A percentile compares a stretch with the other conserved stretches of the same genome.
phyloP scores from a whole-genome alignment of 2,329 filamentous ascomycete species.

The Coleophoma eucalyptorum region DNA sequence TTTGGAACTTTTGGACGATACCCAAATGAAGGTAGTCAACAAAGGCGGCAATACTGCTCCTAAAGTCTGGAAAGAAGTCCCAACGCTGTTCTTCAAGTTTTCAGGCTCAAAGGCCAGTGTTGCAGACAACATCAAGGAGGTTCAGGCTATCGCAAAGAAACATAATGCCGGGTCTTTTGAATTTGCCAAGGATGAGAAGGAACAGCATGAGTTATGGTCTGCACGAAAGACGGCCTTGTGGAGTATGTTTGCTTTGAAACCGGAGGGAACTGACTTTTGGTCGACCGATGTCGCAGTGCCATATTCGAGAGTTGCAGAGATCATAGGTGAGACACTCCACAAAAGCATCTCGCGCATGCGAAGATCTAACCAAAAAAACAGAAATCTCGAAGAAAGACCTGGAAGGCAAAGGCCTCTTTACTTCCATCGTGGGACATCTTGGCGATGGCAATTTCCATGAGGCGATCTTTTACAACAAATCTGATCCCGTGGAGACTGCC shows the following conservation, averaged over 20 bases:
- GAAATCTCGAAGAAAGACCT: slow-evolving; percentile 81
- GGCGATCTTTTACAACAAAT: slow-evolving; percentile 82
- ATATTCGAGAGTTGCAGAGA: slow-evolving; percentile 67
- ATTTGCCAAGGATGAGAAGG: slow-evolving; percentile 66
- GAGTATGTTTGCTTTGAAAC: slow-evolving; percentile 70
- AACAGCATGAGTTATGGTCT: slow-evolving; percentile 73
- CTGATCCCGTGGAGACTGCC: slow-evolving; percentile 61
- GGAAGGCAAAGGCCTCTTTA: slow-evolving; percentile 77
- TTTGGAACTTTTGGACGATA: slow-evolving; percentile 77
- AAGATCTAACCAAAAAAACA: not conserved
- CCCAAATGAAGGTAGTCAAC: slow-evolving; percentile 80
- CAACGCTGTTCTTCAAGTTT: slow-evolving; percentile 82
- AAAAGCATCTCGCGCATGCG: not conserved
- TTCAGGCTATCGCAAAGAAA: slow-evolving; percentile 60
- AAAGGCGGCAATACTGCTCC: slow-evolving; percentile 63
- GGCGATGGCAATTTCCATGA: slow-evolving; percentile 94
- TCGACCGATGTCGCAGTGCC: slow-evolving; percentile 83
- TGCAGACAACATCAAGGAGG: slow-evolving; percentile 67
- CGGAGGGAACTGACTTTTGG: slow-evolving; percentile 61
- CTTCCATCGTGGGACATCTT: slow-evolving; percentile 81
- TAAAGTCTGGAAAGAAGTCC: slow-evolving; percentile 66
- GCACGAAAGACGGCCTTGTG: slow-evolving; percentile 78
- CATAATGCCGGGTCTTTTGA: slow-evolving; percentile 66
- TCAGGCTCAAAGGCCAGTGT: slow-evolving; percentile 73
- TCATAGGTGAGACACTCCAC: slow-evolving; percentile 42